Conservation (phyloP, 2,329 filamentous ascomycete species). For the Lachnellula suecica region DNA sequence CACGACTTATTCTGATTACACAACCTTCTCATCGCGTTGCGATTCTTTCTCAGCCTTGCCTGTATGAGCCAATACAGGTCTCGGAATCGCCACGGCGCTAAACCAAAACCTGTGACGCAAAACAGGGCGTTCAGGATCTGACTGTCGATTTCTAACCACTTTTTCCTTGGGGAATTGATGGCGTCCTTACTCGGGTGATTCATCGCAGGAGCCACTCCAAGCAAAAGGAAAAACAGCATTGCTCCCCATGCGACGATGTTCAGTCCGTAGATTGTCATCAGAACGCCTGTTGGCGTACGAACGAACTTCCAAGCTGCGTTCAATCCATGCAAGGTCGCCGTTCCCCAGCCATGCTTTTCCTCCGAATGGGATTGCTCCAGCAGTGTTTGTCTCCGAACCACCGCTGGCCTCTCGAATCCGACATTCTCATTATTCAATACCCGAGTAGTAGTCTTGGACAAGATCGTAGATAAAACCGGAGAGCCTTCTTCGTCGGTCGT, state of each 20-base stretch:
- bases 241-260: slow-evolving; percentile 85
- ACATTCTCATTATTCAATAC: neutral
- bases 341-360: slow-evolving; percentile 40
- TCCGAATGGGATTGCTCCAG: slow-evolving; percentile 1
- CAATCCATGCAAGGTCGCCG: slow-evolving; percentile 55
- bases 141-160: slow-evolving; percentile 66
- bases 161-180: slow-evolving; percentile 69
- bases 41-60: slow-evolving; percentile 53
- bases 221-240: slow-evolving; percentile 85
- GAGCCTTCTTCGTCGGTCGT: slow-evolving; percentile 17
- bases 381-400: neutral
- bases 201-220: slow-evolving; percentile 71
- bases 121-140: slow-evolving; percentile 23
- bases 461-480: neutral
- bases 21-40: slow-evolving; percentile 59
- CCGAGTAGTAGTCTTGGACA: slow-evolving; percentile 2
- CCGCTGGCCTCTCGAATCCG: neutral
- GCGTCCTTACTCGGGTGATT: slow-evolving; percentile 66
- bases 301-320: slow-evolving; percentile 69
- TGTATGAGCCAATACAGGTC: slow-evolving; percentile 71
- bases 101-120: slow-evolving; percentile 19
- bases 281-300: slow-evolving; percentile 70
- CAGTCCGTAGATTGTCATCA: slow-evolving; percentile 74
- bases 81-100: slow-evolving; percentile 47
- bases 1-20: slow-evolving; percentile 72